These are phyloP conservation scores for Aspergillus novoparasiticus DNA, from an alignment of 2,329 filamentous ascomycete genomes.

Conservation along the genomic window DNA sequence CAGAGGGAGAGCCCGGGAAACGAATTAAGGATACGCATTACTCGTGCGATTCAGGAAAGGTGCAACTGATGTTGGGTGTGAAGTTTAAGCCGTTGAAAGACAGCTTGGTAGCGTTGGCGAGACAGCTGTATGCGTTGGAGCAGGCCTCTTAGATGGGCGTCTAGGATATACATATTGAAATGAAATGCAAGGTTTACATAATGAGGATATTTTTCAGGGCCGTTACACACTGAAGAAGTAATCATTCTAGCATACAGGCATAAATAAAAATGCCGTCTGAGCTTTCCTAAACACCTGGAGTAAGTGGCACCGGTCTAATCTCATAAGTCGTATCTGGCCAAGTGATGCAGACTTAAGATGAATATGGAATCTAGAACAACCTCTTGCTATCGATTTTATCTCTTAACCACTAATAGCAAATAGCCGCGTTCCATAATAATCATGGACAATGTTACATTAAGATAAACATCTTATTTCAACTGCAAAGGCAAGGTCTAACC, in stretches of 20 bases:
- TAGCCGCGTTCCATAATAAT: not conserved
- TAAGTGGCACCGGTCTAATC: not conserved
- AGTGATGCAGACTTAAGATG: no score
- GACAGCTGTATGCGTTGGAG: slow-evolving; percentile 26
- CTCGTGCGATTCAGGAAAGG: slow-evolving; percentile 54
- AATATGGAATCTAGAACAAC: not conserved
- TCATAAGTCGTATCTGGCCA: no score
- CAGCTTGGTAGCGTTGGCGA: slow-evolving; percentile 23
- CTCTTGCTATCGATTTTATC: not conserved
- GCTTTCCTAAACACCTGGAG: not conserved
- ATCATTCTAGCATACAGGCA: not conserved
- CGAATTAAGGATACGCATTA: slow-evolving; percentile 30
- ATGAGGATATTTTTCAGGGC: no score
- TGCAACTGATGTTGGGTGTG: slow-evolving; percentile 47
- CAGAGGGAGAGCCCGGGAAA: slow-evolving; percentile 27
- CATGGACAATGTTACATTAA: not conserved
- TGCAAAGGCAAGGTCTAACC: not conserved
- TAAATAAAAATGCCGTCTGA: not conserved
- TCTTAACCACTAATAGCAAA: not conserved
- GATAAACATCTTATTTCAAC: not conserved
- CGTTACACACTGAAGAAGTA: not conserved
- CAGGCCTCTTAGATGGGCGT: not conserved
- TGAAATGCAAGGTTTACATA: not conserved
- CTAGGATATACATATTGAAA: not conserved
- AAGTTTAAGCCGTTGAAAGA: slow-evolving; percentile 32